These are phyloP conservation scores for Phragmites australis DNA, from an alignment of 176 grass and related monocot genomes.

Conservation along the genomic window DNA sequence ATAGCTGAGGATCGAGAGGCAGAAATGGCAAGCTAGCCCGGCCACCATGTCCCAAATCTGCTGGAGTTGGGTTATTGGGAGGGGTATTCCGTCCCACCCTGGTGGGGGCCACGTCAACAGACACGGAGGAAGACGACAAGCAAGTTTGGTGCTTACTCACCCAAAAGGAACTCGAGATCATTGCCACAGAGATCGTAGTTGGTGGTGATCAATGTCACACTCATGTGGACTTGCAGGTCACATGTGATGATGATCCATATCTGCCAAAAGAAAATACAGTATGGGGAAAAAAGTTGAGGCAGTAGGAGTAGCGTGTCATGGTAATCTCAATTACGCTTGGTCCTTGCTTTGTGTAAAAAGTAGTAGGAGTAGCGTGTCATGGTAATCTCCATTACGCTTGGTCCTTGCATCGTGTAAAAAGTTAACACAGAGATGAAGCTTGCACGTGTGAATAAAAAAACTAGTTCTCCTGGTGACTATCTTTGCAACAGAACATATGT, in stretches of 20 bases:
- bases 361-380: too few species aligned
- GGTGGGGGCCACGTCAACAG: neutral
- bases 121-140: constrained; percentile 28
- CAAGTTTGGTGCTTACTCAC: constrained; percentile 40
- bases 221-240: constrained; percentile 8
- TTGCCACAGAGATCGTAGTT: constrained; percentile 41
- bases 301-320: neutral
- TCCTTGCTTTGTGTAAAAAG: too few species aligned
- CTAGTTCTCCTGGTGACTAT: too few species aligned
- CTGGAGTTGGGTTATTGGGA: constrained; percentile 48
- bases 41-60: constrained; percentile 33
- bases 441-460: too few species aligned
- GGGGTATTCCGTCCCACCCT: neutral
- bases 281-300: neutral
- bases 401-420: neutral
- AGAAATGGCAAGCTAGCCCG: constrained; percentile 31
- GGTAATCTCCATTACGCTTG: too few species aligned
- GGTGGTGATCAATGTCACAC: constrained; percentile 26
- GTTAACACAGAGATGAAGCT: neutral
- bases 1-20: neutral
- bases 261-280: neutral
- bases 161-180: constrained; percentile 31
- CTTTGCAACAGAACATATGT: too few species aligned
- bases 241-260: constrained; percentile 21
- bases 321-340: too few species aligned